phyloP scores from a whole-genome alignment of 495 filamentous ascomycete genomes.

The Pseudevernia furfuracea region DNA sequence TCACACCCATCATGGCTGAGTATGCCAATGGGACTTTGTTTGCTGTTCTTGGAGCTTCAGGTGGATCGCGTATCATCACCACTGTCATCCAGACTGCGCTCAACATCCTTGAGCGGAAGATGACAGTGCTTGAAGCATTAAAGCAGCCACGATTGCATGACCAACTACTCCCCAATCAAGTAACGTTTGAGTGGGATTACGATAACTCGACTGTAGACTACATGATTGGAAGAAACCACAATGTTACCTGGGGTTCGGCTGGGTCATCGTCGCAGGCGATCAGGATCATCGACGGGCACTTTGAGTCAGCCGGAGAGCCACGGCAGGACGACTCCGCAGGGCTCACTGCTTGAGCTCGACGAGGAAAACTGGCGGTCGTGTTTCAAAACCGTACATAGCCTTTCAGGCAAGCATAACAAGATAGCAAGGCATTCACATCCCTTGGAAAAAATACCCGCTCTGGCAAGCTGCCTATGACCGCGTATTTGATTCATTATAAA shows the following conservation, averaged over 20 bases:
- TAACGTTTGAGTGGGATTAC: conserved; percentile 61
- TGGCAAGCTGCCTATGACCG: background rate
- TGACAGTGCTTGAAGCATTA: conserved; percentile 53
- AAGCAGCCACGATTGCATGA: conserved; percentile 67
- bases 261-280: conserved; percentile 61
- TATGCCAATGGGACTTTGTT: conserved; percentile 53
- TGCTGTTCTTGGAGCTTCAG: conserved; percentile 68
- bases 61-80: conserved; percentile 84
- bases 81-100: conserved; percentile 66
- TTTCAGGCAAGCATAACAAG: too few species aligned
- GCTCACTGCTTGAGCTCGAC: conserved; percentile 45
- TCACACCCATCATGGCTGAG: conserved; percentile 64
- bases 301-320: conserved; percentile 69
- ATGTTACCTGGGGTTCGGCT: conserved; percentile 40
- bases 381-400: background rate
- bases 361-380: too few species aligned
- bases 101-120: conserved; percentile 56
- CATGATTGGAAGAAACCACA: conserved; percentile 57
- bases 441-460: background rate
- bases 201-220: conserved; percentile 57
- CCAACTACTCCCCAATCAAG: conserved; percentile 66
- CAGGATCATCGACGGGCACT: conserved; percentile 57
- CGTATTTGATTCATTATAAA: background rate
- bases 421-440: background rate
- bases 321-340: conserved; percentile 67